Conservation (phyloP, 2,329 filamentous ascomycete genomes). For the Penicillium corylophilum region DNA sequence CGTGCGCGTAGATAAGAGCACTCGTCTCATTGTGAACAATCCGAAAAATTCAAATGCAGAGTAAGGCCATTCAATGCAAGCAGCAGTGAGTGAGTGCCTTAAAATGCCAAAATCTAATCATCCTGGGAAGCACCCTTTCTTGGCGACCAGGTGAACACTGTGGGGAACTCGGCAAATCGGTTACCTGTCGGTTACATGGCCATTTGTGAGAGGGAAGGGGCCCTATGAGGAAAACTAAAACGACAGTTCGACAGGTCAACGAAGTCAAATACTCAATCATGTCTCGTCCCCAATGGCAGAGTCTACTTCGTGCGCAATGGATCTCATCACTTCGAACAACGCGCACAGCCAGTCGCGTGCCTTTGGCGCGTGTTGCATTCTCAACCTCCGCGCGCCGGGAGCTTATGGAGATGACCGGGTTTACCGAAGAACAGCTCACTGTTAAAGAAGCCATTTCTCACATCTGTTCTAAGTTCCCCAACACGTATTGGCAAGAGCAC, state of each 20-base stretch:
- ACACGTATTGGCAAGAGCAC: slow-evolving; percentile 71
- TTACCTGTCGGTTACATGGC: slow-evolving; percentile 5
- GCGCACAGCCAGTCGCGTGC: background rate
- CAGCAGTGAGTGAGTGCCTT: background rate
- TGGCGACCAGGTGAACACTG: slow-evolving; percentile 61
- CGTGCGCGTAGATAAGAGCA: background rate
- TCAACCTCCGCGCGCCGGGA: slow-evolving; percentile 31
- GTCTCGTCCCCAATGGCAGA: slow-evolving; percentile 14
- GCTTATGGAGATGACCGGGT: slow-evolving; percentile 71
- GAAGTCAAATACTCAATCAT: slow-evolving; percentile 1
- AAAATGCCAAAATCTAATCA: background rate
- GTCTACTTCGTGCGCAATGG: slow-evolving; percentile 10
- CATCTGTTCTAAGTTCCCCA: slow-evolving; percentile 68
- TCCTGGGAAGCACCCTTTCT: slow-evolving; percentile 44
- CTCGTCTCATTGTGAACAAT: slow-evolving; percentile 2
- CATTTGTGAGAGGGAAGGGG: background rate
- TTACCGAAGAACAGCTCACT: slow-evolving; percentile 69
- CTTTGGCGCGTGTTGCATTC: slow-evolving; percentile 21
- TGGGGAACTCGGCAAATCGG: slow-evolving; percentile 43
- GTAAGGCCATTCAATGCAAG: slow-evolving; percentile 45
- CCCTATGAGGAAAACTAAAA: background rate
- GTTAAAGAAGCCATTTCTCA: slow-evolving; percentile 69
- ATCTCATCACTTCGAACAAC: background rate
- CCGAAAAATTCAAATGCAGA: slow-evolving; percentile 55
- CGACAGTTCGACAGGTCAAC: background rate